Evolutionary conservation across 305 asterid genomes (phyloP), one percentile per base, ranked within the genome.

Genomic region (Stenogyne calaminthoides): DNA sequence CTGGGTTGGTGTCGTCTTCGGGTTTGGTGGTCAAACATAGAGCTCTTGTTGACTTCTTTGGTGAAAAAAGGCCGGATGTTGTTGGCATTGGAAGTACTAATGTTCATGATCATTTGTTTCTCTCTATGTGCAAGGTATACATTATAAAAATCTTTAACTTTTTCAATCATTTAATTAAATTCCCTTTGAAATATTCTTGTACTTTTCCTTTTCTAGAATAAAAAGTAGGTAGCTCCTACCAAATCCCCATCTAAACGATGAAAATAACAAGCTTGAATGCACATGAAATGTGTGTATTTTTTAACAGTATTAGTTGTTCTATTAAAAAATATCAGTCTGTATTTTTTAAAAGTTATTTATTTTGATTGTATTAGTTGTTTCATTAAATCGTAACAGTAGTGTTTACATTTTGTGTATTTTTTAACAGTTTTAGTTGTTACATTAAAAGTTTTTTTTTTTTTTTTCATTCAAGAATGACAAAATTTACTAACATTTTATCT

Each of bases 61-160:
- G 87, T 3, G 95, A 15, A 0, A 83, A 72, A 52, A 82, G 61
- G 46, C 97, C 97, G 0, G 92, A 91, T 80, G 39, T 93, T 81
- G 96, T 93, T 82, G 97, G 97, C 6, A 72, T 91, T 74, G 97
- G 95, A 40, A 77, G 73, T 80, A 63, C 89, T 11, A 79, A 51
- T 37, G 56, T 80, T 18, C 84, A 78, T 75, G 96, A 88, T 62
- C 90, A 87, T 20, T 64, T 85, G 19, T 82, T 91, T 0, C 72
- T 91, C 82, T 89, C 98, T 6, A 87, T 73, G 0, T 91, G 98
- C 87, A 92, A 90, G 99, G 99, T 94, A 86, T 55, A 67, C 3
- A 20, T n/a, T n/a, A n/a, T 12, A 25, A 12, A 44, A 12, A 44
- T 12, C 16, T 56, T 5, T 56, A n/a, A 11, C 15, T 47, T 47